Evolutionary conservation across 371 early-diverging fungal genomes (phyloP).

Genomic region (Mucor piriformis): DNA sequence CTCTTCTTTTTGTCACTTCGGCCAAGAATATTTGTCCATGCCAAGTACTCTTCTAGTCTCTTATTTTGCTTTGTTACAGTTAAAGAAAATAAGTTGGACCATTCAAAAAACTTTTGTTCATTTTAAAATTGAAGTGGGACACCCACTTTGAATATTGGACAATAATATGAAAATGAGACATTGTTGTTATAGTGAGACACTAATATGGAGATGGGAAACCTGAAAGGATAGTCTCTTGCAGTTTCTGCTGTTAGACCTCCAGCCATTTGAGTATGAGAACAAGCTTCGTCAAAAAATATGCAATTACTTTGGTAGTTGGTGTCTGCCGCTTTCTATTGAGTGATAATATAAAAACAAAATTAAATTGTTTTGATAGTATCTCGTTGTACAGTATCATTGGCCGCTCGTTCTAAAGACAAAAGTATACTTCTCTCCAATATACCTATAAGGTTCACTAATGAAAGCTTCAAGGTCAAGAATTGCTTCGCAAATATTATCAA

Average conservation of each 20-base stretch:
- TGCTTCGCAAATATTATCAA: conserved; percentile 16
- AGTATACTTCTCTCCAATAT: conserved; percentile 15
- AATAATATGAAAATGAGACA: too few species aligned
- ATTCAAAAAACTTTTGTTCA: too few species aligned
- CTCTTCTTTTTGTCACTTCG: too few species aligned
- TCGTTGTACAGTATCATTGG: conserved; percentile 16
- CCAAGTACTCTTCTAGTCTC: not conserved
- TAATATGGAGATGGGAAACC: too few species aligned
- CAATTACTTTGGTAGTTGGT: conserved; percentile 19
- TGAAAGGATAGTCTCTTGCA: too few species aligned
- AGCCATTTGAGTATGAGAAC: conserved; percentile 18
- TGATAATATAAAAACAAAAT: conserved; percentile 17
- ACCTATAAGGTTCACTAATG: conserved; percentile 13
- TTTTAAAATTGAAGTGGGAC: too few species aligned
- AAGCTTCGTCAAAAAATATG: conserved; percentile 19
- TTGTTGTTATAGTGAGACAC: too few species aligned
- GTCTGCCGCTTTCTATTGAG: conserved; percentile 19
- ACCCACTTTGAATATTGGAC: too few species aligned
- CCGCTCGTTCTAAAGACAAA: conserved; percentile 22
- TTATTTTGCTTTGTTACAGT: too few species aligned
- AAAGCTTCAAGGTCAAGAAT: conserved; percentile 11
- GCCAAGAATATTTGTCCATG: too few species aligned
- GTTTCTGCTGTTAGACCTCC: not conserved
- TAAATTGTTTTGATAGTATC: conserved; percentile 6
- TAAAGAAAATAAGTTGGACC: too few species aligned